These are phyloP conservation scores for Thinopyrum elongatum DNA, from an alignment of 176 grass and related monocot species.

Conservation along the genomic window DNA sequence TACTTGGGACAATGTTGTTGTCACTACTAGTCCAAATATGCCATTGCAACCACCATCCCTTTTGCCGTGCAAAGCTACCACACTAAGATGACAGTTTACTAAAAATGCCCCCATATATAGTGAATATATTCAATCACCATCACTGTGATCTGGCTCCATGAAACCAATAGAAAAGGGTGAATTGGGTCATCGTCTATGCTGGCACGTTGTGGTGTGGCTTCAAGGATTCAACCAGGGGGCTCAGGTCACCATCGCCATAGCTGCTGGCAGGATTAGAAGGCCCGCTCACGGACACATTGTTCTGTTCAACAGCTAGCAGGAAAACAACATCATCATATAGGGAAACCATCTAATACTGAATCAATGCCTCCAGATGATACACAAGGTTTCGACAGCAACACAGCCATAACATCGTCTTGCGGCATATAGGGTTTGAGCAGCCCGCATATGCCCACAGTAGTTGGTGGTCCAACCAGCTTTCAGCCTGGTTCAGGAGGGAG, in stretches of 20 bases:
- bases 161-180: neutral
- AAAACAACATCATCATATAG: neutral
- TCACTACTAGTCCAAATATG: neutral
- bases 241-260: neutral
- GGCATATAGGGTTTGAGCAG: neutral
- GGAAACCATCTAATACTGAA: neutral
- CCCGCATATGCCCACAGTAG: neutral
- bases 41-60: neutral
- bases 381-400: neutral
- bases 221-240: neutral
- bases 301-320: neutral
- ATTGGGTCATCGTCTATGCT: neutral
- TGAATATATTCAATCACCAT: neutral
- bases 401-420: neutral
- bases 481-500: neutral
- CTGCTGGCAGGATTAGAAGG: neutral
- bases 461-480: slow-evolving; percentile 3
- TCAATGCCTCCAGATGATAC: neutral
- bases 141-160: neutral
- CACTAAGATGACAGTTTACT: neutral
- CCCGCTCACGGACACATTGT: neutral
- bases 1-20: neutral
- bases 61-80: neutral
- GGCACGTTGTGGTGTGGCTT: neutral
- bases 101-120: neutral